These are phyloP conservation scores for Teunomyces panamensis DNA, from an alignment of 805 yeast genomes.

Conservation along the genomic window DNA sequence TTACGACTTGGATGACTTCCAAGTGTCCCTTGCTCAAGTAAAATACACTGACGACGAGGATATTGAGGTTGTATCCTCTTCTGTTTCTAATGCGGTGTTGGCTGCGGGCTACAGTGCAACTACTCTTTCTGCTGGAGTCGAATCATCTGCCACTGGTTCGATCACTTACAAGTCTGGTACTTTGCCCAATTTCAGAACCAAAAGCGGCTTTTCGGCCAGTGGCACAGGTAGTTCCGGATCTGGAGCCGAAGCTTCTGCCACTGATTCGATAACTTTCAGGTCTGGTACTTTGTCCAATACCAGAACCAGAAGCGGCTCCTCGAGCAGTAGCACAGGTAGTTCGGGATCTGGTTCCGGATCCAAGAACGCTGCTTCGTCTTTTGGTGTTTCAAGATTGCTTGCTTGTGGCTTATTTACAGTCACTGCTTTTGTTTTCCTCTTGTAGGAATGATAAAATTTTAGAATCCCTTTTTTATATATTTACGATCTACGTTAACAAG, in stretches of 20 bases:
- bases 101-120: constrained; percentile 49
- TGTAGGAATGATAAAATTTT: not conserved
- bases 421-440: not conserved
- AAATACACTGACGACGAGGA: constrained; percentile 30
- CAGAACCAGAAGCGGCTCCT: not conserved
- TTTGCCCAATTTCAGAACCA: not conserved
- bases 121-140: not conserved
- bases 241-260: not conserved
- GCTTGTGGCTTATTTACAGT: not conserved
- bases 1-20: constrained; percentile 56
- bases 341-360: not conserved
- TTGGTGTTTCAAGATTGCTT: not conserved
- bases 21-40: constrained; percentile 47
- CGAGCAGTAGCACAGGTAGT: not conserved
- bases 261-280: not conserved
- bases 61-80: constrained; percentile 43
- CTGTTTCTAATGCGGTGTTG: constrained; percentile 50
- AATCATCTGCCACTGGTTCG: not conserved
- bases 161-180: not conserved
- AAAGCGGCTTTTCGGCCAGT: not conserved
- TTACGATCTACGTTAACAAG: not conserved
- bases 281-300: not conserved
- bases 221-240: not conserved
- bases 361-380: not conserved
- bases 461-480: not conserved